A percentile compares a stretch with the other conserved stretches of the same genome.
Evolutionary conservation across 805 yeast species (phyloP).

Genomic region (Tetrapisispora taiwanensis): DNA sequence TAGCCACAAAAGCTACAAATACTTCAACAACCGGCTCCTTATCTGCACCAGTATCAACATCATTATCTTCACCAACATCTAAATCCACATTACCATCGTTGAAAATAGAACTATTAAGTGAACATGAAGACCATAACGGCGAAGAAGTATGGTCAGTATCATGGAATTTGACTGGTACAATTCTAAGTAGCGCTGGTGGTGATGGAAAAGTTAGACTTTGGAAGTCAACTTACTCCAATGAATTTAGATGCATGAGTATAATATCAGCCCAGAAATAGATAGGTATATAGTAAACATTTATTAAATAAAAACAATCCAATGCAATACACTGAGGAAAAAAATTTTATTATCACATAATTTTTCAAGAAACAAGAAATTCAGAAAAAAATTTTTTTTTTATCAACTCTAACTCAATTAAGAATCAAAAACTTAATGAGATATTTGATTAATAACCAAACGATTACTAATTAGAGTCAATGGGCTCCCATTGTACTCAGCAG

Average conservation of each 20-base stretch:
- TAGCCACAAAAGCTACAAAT: not conserved
- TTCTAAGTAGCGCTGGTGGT: slow-evolving; percentile 87
- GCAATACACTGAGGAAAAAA: no score
- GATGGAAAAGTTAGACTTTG: slow-evolving; percentile 88
- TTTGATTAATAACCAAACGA: no score
- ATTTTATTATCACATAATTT: no score
- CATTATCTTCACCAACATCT: not conserved
- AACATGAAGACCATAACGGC: slow-evolving; percentile 65
- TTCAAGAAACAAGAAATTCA: no score
- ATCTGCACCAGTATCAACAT: not conserved
- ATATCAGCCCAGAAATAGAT: slow-evolving; percentile 34
- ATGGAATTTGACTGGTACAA: slow-evolving; percentile 92
- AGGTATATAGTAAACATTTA: not conserved
- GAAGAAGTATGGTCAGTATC: slow-evolving; percentile 96
- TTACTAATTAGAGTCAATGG: no score
- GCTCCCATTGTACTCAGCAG: no score
- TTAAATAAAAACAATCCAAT: no score
- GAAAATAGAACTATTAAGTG: slow-evolving; percentile 51
- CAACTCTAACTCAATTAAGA: no score
- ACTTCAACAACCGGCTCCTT: not conserved
- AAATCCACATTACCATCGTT: not conserved
- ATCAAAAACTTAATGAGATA: no score
- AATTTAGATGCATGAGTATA: slow-evolving; percentile 87
- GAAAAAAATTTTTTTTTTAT: no score
- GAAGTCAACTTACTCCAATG: slow-evolving; percentile 78